Conservation (phyloP, 2,329 filamentous ascomycete species). For the Cladosporium sp. region DNA sequence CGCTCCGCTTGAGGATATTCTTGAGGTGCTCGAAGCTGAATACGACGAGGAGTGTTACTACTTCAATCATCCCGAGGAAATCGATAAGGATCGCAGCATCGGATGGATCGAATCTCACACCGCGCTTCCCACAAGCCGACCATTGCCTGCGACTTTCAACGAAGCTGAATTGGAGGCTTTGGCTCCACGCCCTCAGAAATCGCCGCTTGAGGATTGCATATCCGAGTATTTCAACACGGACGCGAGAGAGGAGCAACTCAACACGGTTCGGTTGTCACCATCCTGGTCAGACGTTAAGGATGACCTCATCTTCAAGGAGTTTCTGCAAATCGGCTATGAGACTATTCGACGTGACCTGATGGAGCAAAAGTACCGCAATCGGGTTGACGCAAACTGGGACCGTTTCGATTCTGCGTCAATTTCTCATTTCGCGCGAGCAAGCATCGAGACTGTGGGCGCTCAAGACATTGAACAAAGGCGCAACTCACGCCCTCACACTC, state of each 20-base stretch:
- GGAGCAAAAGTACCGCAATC: constrained; percentile 20
- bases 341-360: constrained; percentile 38
- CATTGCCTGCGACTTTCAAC: constrained; percentile 37
- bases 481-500: background rate
- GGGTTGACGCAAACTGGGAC: constrained; percentile 19
- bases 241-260: constrained; percentile 38
- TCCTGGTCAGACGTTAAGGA: constrained; percentile 45
- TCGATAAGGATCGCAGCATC: constrained; percentile 39
- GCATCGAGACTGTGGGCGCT: background rate
- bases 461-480: background rate
- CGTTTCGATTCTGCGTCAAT: background rate
- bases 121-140: constrained; percentile 37
- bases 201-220: constrained; percentile 39
- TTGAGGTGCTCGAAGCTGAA: constrained; percentile 32
- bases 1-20: background rate
- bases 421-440: constrained; percentile 4
- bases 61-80: constrained; percentile 39
- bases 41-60: constrained; percentile 40
- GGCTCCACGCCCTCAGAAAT: constrained; percentile 31
- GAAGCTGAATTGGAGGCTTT: constrained; percentile 40
- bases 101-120: constrained; percentile 41
- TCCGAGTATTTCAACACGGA: constrained; percentile 45
- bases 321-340: constrained; percentile 36
- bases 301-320: constrained; percentile 45
- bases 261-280: constrained; percentile 44